Base-by-base conservation (phyloP, 768 basidiomycete species). In the Boletus reticulatus region DNA sequence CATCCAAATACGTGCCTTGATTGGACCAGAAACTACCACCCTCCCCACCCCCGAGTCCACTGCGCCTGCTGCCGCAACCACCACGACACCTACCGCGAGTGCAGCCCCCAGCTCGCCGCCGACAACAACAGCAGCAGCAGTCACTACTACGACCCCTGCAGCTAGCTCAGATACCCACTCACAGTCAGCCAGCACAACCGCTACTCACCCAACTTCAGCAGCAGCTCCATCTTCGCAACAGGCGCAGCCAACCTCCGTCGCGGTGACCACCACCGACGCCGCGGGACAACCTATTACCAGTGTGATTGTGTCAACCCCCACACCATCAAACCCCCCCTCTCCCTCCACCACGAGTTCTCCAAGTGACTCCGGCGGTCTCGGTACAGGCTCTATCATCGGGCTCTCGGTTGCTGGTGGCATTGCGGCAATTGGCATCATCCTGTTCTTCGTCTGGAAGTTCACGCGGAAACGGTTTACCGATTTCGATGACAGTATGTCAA, bases 391-490 rank as follows among this genome's bases (percentile, higher is more conserved):
- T 39, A 89, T 94, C 64, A 70, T 92, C 43, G 92, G 90, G 34
- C 76, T 94, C 55, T 86, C 89, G 0, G 89, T 93, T 22, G 85
- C 89, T 4, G 92, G 89, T 42, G 92, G 89, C 51, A 75, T 92
- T 52, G 87, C 89, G 22, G 70, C 86, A 19, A 71, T 94, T 62
- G 87, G 81, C 11, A 78, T 94, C 50, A 72, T 85, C 49, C 83
- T 76, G 16, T 94, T 94, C 75, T 81, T 92, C 60, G 74, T 89
- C 37, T 94, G 92, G 92, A 94, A 94, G 72, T 83, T 92, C 66
- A 89, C 88, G 3, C 79, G 87, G 65, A 94, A 92, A 69, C 85
- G 87, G 54, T 84, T 85, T 66, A 58, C 76, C 24, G 83, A 87
- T 62, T 90, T 89, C 64, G 88, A 92, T 64, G 88, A 90, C 73